Evolutionary conservation across 192 early-diverging fungal species (phyloP), one percentile per base, ranked within the genome.

Genomic region (Coemansia sp.): DNA sequence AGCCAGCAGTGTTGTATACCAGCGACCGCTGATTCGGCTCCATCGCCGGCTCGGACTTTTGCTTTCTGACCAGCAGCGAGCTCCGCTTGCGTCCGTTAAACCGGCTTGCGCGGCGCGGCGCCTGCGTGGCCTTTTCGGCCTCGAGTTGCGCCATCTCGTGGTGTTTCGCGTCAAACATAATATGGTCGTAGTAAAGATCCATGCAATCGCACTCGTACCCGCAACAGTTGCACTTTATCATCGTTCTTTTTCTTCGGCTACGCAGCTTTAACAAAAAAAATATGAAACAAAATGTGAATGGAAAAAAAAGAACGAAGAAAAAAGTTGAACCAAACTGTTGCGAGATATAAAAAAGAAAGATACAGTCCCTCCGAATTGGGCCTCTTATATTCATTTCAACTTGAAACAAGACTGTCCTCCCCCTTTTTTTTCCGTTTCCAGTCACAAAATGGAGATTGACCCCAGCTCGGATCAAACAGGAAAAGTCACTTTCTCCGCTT

Each of bases 151-250:
- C 67, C 50, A 70, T 70, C 42, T 70, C 67, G 15, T 47, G 58
- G 42, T 76, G 73, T 21, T 50, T 42, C 45, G 28, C 32, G 58
- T 76, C 73, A 34, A 76, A 76, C 67, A 76, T 76, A n/a, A 76
- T 50, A 30, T 76, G 73, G 54, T 76, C 73, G 52, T 70, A 76
- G 40, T 66, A 76, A 25, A 76, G 55, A 30, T 76, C 73, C 62
- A 76, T 64, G 55, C 67, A 76, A 32, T 76, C 62, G 55, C 67
- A 76, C 55, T 76, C 67, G 63, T 60, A 76, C 27, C 67, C 73
- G 34, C 73, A 76, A 48, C 64, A 49, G 23, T 36, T 60, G 53
- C 71, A 75, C 61, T 50, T 62, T 52, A 75, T 53, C 71, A 75
- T 75, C 4, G 20, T 62, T 17, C 8, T 14, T 35, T 35, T 39